Base-by-base conservation (phyloP, 2,329 filamentous ascomycete genomes). In the Paraconiothyrium sp. region DNA sequence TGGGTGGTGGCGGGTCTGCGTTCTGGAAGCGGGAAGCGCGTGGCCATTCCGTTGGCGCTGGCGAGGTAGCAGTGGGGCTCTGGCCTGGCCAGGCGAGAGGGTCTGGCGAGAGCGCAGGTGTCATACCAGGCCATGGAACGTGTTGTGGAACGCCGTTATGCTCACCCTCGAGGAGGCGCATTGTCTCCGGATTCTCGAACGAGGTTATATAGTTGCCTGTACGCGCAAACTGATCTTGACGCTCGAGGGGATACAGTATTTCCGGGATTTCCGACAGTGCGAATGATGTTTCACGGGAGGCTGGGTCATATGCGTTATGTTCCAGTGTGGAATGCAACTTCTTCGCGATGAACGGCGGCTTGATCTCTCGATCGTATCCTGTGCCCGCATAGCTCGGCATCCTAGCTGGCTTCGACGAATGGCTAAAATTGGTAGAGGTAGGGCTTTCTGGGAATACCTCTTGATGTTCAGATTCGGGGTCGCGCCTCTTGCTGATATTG, bases 301-400 rank as follows among this genome's bases (percentile, higher is more conserved):
- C 16, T 34, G 11, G 30, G 11, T 54, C 34, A 22, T 43, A 52
- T 2, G 48, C 41, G 48, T 61, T 51, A 14, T 61, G 14, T 14
- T 50, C 48, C 8, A 60, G 34, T 9, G 52, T 50, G 10, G 52
- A 37, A 24, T 54, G 39, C 52, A 60, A 32, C 37, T 57, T 60
- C 24, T 57, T 14, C 11, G 32, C 57, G 10, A 60, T 24, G 41
- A 57, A 58, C 3, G 24, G 24, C 24, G 57, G 43, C 4, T 32
- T 43, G n/a, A 71, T 69, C 41, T 72, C 66, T 1, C 61, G 54
- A 10, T 64, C 59, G 37, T 69, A 74, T 3, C 58, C 71, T 13
- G 58, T 74, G 9, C 69, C 71, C 51, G 71, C 68, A 27, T 74
- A 73, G 58, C 72, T 75, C 10, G 71, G 71, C 16, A 58, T 27